Evolutionary conservation across 2,329 filamentous ascomycete species (phyloP).

Genomic region (Graphiopsis chlorocephala): DNA sequence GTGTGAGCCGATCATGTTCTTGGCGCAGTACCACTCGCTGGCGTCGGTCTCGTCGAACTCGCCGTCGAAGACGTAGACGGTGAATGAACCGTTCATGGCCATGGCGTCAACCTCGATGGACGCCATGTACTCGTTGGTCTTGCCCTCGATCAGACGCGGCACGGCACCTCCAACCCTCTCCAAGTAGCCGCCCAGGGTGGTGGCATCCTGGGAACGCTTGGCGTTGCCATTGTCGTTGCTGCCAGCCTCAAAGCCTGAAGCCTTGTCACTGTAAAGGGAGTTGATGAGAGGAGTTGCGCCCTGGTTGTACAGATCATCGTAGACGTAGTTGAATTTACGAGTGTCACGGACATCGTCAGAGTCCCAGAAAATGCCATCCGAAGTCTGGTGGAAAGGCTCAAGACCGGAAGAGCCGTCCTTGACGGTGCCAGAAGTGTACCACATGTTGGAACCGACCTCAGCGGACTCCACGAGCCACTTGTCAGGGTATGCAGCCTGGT

Average conservation of each 20-base stretch:
- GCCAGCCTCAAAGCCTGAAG: constrained; percentile 10
- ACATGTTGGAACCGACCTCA: constrained; percentile 8
- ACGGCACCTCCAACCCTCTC: not conserved
- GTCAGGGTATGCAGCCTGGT: constrained; percentile 22
- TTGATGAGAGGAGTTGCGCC: constrained; percentile 56
- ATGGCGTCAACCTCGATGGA: constrained; percentile 12
- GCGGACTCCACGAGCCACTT: constrained; percentile 21
- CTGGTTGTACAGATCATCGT: constrained; percentile 59
- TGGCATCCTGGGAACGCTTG: not conserved
- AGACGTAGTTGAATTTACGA: constrained; percentile 70
- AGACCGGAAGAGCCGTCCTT: constrained; percentile 34
- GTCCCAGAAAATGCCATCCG: constrained; percentile 63
- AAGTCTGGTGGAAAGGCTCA: constrained; percentile 63
- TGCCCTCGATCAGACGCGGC: constrained; percentile 7
- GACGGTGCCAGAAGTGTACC: constrained; percentile 8
- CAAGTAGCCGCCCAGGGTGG: constrained; percentile 9
- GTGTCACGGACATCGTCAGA: constrained; percentile 61
- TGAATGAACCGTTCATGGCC: constrained; percentile 54
- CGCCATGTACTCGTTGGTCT: constrained; percentile 14
- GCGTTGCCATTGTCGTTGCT: constrained; percentile 9
- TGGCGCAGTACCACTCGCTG: constrained; percentile 50
- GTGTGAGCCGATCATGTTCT: constrained; percentile 61
- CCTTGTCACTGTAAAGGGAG: constrained; percentile 48
- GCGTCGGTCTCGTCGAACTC: constrained; percentile 44
- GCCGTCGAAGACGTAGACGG: constrained; percentile 68